Evolutionary conservation across 148 eudicot species (phyloP).

Genomic region (Silene conica): DNA sequence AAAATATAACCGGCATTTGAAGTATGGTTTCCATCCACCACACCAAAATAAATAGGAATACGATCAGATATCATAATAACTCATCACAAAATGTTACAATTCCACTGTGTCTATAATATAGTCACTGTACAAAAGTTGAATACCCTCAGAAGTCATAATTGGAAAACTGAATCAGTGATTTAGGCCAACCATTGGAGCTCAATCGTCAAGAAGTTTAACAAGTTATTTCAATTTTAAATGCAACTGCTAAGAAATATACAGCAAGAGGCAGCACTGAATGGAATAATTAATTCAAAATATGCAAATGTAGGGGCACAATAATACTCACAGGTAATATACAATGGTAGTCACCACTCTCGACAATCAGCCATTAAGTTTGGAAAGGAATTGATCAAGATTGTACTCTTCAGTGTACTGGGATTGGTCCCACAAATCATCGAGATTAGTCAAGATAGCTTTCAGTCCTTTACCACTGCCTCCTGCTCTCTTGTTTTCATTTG

Average conservation of each 20-base stretch:
- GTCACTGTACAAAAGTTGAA: not conserved
- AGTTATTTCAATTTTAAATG: not conserved
- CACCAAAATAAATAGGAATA: not conserved
- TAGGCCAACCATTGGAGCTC: not conserved
- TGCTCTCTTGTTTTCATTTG: constrained; percentile 44
- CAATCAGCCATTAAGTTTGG: constrained; percentile 73
- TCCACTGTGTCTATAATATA: not conserved
- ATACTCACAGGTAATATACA: constrained; percentile 34
- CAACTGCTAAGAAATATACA: not conserved
- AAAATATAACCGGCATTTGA: not conserved
- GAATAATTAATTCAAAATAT: not conserved
- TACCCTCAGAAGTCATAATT: not conserved
- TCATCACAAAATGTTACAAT: not conserved
- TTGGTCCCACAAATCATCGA: constrained; percentile 99
- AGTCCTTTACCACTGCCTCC: constrained; percentile 73
- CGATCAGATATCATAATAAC: not conserved
- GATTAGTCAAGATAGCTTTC: constrained; percentile 82
- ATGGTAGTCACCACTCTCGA: not conserved
- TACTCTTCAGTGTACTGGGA: constrained; percentile 98
- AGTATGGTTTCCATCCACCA: not conserved
- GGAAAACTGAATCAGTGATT: not conserved
- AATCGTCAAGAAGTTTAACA: not conserved
- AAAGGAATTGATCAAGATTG: constrained; percentile 72
- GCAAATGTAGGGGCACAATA: not conserved
- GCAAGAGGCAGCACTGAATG: constrained; percentile 2